phyloP scores from a whole-genome alignment of 805 yeast species.

The Middelhovenomyces tepae region DNA sequence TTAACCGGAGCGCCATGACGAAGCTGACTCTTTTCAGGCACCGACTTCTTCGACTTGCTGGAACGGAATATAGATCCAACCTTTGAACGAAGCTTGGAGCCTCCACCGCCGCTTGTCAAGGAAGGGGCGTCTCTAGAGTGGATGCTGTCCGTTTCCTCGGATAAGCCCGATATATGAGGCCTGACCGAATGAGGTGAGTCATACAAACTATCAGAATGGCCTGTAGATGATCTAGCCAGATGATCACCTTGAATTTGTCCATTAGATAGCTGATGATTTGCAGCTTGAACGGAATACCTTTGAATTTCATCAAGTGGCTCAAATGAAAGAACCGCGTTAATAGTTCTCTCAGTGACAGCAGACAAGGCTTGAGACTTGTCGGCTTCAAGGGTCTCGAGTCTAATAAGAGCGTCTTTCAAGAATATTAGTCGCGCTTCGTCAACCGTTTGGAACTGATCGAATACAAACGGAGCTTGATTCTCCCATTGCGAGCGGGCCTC shows the following conservation, averaged over 20 bases:
- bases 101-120: background rate
- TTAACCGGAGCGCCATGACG: too few species aligned
- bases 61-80: conserved; percentile 31
- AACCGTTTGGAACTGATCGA: conserved; percentile 64
- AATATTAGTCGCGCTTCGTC: conserved; percentile 55
- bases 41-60: conserved; percentile 19
- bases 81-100: conserved; percentile 23
- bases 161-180: too few species aligned
- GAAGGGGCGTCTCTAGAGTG: conserved; percentile 2
- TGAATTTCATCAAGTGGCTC: conserved; percentile 52
- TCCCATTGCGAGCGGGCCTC: conserved; percentile 50
- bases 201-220: conserved; percentile 7
- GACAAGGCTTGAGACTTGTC: conserved; percentile 42
- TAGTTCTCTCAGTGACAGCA: conserved; percentile 49
- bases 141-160: conserved; percentile 5
- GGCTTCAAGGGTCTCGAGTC: conserved; percentile 51
- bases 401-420: conserved; percentile 57
- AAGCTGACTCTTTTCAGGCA: conserved; percentile 13
- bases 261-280: conserved; percentile 7
- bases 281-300: conserved; percentile 40
- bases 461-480: conserved; percentile 65
- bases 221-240: conserved; percentile 3
- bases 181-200: conserved; percentile 5
- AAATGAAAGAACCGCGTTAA: conserved; percentile 57
- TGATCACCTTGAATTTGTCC: background rate